Percentiles rank a stretch among this genome's conserved stretches.
Evolutionary conservation across 2,329 filamentous ascomycete species (phyloP).

Genomic region (Alternaria sp.): DNA sequence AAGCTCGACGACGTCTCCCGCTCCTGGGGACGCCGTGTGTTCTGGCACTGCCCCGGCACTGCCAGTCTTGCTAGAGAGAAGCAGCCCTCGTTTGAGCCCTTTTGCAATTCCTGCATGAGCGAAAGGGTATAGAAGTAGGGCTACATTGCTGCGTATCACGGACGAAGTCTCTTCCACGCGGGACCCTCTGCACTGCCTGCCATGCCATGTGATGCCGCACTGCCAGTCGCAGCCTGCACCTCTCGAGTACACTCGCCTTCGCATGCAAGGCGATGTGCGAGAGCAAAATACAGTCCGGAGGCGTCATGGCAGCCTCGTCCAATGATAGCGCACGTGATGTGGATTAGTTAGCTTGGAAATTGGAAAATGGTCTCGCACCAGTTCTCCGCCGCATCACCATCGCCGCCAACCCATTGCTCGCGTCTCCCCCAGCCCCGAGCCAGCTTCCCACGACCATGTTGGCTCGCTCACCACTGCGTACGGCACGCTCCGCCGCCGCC

Average conservation of each 20-base stretch:
- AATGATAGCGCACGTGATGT: background rate
- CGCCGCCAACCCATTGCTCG: slow-evolving; percentile 45
- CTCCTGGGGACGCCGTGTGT: slow-evolving; percentile 38
- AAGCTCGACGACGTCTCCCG: slow-evolving; percentile 41
- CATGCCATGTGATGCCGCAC: background rate
- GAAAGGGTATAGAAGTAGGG: slow-evolving; percentile 43
- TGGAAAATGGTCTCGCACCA: slow-evolving; percentile 1
- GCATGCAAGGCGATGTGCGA: background rate
- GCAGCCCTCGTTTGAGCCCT: slow-evolving; percentile 48
- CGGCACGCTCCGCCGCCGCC: slow-evolving; percentile 82
- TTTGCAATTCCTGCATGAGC: slow-evolving; percentile 40
- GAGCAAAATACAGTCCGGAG: background rate
- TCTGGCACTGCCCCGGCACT: slow-evolving; percentile 29
- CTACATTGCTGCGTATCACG: slow-evolving; percentile 22
- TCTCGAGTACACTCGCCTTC: background rate
- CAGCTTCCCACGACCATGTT: slow-evolving; percentile 73
- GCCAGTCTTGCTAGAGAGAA: slow-evolving; percentile 45
- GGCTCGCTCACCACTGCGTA: slow-evolving; percentile 88
- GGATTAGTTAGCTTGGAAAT: background rate
- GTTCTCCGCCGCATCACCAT: slow-evolving; percentile 33
- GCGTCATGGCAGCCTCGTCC: background rate
- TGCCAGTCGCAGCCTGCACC: background rate
- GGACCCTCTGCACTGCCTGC: background rate
- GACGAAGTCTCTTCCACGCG: background rate
- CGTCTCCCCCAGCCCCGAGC: slow-evolving; percentile 43